These are phyloP conservation scores for Solanum phureja DNA, from an alignment of 257 asterid species.

Conservation along the genomic window DNA sequence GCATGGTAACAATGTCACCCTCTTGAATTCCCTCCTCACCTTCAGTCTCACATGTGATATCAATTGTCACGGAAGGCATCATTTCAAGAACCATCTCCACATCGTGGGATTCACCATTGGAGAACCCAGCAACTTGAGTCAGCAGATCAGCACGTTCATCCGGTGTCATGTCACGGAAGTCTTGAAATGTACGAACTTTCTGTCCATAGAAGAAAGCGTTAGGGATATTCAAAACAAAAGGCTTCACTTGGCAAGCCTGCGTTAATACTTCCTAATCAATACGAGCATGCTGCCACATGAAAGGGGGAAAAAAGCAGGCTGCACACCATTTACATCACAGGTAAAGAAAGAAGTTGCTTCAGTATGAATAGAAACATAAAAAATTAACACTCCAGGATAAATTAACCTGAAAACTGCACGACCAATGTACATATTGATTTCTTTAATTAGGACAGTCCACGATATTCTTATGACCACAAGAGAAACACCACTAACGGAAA, in stretches of 20 bases:
- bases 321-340: not conserved
- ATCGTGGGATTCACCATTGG: slow-evolving; percentile 59
- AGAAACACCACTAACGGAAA: not conserved
- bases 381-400: not conserved
- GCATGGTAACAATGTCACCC: slow-evolving; percentile 91
- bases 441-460: not conserved
- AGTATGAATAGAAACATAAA: not conserved
- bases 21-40: slow-evolving; percentile 99
- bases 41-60: slow-evolving; percentile 89
- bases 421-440: not conserved
- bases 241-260: not conserved
- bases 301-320: not conserved
- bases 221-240: not conserved
- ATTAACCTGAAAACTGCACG: not conserved
- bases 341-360: not conserved
- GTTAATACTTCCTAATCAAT: not conserved
- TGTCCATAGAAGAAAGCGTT: slow-evolving; percentile 15
- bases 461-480: not conserved
- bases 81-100: slow-evolving; percentile 86
- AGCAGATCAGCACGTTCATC: slow-evolving; percentile 76
- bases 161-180: slow-evolving; percentile 57
- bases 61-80: slow-evolving; percentile 85
- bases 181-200: slow-evolving; percentile 92
- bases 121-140: slow-evolving; percentile 79
- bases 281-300: not conserved